Conservation (phyloP, 2,329 filamentous ascomycete species). For the Lachnellula occidentalis region DNA sequence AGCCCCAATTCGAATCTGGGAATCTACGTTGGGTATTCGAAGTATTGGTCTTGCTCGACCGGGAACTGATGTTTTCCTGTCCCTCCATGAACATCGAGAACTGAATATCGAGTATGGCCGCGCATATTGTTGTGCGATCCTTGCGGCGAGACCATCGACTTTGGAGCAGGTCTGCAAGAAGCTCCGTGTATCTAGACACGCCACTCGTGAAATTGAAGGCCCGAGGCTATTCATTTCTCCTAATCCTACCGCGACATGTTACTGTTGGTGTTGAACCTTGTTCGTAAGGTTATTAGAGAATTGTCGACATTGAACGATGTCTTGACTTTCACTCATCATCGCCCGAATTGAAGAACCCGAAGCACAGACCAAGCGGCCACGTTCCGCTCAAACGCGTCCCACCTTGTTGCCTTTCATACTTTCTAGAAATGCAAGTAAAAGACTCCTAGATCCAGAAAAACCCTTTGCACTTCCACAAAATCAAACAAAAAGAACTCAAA, state of each 20-base stretch:
- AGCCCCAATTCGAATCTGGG: conserved; percentile 6
- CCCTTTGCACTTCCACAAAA: background rate
- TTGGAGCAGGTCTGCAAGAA: conserved; percentile 21
- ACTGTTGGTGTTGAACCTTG: background rate
- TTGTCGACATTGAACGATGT: background rate
- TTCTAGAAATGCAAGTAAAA: background rate
- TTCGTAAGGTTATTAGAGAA: background rate
- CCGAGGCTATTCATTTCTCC: conserved; percentile 25
- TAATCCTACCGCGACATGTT: conserved; percentile 15
- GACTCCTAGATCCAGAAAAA: background rate
- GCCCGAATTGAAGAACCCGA: background rate
- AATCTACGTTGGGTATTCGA: background rate
- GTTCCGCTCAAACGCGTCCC: conserved; percentile 6
- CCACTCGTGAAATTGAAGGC: conserved; percentile 20
- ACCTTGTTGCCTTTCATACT: background rate
- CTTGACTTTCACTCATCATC: background rate
- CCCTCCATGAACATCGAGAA: background rate
- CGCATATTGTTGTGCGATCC: conserved; percentile 16
- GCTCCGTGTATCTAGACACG: conserved; percentile 19
- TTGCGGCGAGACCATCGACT: conserved; percentile 21
- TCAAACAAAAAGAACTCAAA: conserved; percentile 34
- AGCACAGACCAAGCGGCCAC: conserved; percentile 8
- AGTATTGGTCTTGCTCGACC: background rate
- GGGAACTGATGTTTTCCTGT: background rate
- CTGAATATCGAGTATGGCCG: conserved; percentile 13